Evolutionary conservation across 2,329 filamentous ascomycete species (phyloP).

Genomic region (Penicillium sp.): DNA sequence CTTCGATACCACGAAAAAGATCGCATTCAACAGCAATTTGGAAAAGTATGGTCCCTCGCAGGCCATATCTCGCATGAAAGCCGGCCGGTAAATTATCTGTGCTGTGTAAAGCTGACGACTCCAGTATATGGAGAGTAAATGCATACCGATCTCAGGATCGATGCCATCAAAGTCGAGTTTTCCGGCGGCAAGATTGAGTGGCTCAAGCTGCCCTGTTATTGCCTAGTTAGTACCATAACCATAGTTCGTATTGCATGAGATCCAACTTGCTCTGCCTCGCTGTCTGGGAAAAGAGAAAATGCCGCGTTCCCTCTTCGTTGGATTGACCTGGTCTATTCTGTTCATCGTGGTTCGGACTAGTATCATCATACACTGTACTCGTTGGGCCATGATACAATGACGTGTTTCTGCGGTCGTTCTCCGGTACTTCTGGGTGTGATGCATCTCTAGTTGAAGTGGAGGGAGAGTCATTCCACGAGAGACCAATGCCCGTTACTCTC

Average conservation of each 20-base stretch:
- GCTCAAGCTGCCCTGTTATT: constrained; percentile 48
- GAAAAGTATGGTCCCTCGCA: constrained; percentile 52
- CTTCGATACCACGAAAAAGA: constrained; percentile 48
- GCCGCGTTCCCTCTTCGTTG: constrained; percentile 16
- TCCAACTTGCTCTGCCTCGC: constrained; percentile 21
- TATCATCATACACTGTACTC: constrained; percentile 24
- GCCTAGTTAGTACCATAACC: not conserved
- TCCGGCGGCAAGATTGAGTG: constrained; percentile 44
- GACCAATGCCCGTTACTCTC: constrained; percentile 1
- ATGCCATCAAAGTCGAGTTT: constrained; percentile 57
- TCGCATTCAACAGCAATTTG: constrained; percentile 51
- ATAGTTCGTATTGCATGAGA: not conserved
- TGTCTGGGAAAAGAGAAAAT: constrained; percentile 24
- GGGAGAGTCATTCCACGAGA: constrained; percentile 7
- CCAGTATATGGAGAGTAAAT: constrained; percentile 53
- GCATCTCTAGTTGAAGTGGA: constrained; percentile 7
- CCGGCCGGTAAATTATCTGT: constrained; percentile 51
- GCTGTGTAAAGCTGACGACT: constrained; percentile 52
- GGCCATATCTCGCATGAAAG: constrained; percentile 53
- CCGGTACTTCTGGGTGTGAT: constrained; percentile 20
- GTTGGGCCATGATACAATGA: constrained; percentile 24
- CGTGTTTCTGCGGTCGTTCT: constrained; percentile 12
- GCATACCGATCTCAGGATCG: constrained; percentile 51
- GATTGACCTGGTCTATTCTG: constrained; percentile 1
- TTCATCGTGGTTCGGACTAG: constrained; percentile 7